These are phyloP conservation scores for Niebla homalea DNA, from an alignment of 495 filamentous ascomycete species.

Conservation along the genomic window DNA sequence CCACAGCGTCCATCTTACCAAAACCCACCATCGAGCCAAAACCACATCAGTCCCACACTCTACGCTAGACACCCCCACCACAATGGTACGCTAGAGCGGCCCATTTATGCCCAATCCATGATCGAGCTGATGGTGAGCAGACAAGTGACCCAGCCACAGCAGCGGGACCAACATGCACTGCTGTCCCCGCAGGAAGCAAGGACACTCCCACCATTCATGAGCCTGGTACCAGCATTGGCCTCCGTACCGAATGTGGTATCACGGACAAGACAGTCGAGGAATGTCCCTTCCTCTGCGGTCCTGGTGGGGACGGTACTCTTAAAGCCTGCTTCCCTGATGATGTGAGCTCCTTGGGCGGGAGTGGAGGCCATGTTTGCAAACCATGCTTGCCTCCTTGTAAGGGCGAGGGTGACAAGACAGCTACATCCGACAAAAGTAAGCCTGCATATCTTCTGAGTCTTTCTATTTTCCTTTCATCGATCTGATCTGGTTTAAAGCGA, in stretches of 20 bases:
- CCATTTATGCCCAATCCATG: neutral
- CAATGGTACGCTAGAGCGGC: neutral
- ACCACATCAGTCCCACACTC: neutral
- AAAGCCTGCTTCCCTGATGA: neutral
- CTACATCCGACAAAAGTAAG: neutral
- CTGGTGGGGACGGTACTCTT: neutral
- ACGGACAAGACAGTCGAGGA: neutral
- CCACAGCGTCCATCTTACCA: neutral
- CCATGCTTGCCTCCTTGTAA: conserved; percentile 1
- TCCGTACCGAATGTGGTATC: neutral
- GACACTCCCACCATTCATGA: neutral
- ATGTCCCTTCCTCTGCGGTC: conserved; percentile 1
- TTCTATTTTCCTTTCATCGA: neutral
- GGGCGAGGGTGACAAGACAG: neutral
- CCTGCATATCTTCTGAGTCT: neutral
- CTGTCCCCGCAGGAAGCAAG: neutral
- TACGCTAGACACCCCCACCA: neutral
- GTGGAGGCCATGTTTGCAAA: neutral
- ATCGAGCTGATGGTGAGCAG: neutral
- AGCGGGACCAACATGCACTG: neutral
- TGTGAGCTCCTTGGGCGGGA: neutral
- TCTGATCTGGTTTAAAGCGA: neutral
- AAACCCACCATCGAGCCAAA: neutral
- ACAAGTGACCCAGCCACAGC: neutral
- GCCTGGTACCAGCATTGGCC: neutral